phyloP scores from a whole-genome alignment of 2,329 filamentous ascomycete species.

The Clonostachys byssicola region DNA sequence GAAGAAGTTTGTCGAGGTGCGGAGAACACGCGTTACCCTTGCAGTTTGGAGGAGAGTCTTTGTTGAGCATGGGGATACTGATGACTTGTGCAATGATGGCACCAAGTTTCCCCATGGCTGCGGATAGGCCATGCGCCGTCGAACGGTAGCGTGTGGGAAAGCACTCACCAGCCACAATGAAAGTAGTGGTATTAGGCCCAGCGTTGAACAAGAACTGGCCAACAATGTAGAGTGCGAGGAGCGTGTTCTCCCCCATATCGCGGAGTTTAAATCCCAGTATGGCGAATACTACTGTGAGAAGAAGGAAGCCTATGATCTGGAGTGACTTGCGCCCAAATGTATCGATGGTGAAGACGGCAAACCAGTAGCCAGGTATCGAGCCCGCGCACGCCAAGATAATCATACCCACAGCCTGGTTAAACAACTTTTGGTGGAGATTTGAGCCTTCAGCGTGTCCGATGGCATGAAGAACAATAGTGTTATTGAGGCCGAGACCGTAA shows the following conservation, averaged over 20 bases:
- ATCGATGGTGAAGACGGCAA: constrained; percentile 69
- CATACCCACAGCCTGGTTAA: constrained; percentile 71
- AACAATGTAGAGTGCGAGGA: constrained; percentile 59
- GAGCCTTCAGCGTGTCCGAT: constrained; percentile 66
- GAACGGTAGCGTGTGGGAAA: constrained; percentile 61
- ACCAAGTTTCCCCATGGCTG: constrained; percentile 63
- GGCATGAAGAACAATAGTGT: constrained; percentile 62
- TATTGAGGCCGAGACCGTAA: constrained; percentile 73
- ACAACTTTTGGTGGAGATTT: constrained; percentile 64
- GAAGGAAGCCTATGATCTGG: constrained; percentile 58
- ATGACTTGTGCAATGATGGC: constrained; percentile 65
- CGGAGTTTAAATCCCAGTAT: constrained; percentile 58
- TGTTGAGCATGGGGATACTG: constrained; percentile 57
- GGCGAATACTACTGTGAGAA: constrained; percentile 59
- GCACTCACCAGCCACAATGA: constrained; percentile 61
- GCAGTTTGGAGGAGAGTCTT: constrained; percentile 46
- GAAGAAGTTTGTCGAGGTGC: constrained; percentile 70
- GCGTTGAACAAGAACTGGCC: constrained; percentile 66
- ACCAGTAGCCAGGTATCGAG: constrained; percentile 77
- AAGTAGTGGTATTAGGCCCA: constrained; percentile 63
- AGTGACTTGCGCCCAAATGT: constrained; percentile 74
- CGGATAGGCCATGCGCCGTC: constrained; percentile 61
- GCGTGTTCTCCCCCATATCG: constrained; percentile 36
- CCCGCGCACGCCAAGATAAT: constrained; percentile 75
- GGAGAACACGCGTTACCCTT: constrained; percentile 42